Evolutionary conservation across 1,284 basidiomycete species (phyloP), one percentile per base, ranked within the genome.

Genomic region (Vanrija pseudolonga): DNA sequence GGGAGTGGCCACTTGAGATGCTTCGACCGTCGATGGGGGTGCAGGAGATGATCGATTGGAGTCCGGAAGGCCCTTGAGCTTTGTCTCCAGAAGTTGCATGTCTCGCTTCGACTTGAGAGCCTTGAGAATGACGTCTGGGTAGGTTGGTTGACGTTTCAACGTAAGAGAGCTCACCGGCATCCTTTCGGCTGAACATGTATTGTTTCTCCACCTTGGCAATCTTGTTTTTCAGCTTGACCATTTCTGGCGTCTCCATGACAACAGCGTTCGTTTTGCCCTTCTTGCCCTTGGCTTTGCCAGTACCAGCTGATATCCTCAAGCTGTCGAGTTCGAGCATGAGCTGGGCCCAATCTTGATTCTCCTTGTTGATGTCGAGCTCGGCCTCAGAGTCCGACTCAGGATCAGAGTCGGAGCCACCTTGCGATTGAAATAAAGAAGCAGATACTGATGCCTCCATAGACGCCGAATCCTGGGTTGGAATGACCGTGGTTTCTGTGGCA

Each of bases 151-250:
- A 11, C 24, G 14, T 19, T 3, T 20, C 6, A 32, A 4, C 1
- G 6, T 11, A 59, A 9, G 12, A 32, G 32, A 14, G 32, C 72
- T 45, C 26, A 76, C 76, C 74, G 0, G 76, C 89, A 55, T 88
- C 86, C 55, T 80, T 82, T 60, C 83, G 78, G 56, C 85, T 82
- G 65, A 92, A 93, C 61, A 92, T 81, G 64, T 91, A 90, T 65
- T 87, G 83, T 45, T 80, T 78, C 69, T 84, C 83, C 18, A 87
- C 68, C 32, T 77, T 76, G 26, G 79, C 73, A 26, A 92, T 77
- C 41, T 79, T 82, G 52, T 79, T 75, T 20, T 82, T 82, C 46
- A 92, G 71, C 4, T 68, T 69, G 20, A 76, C 70, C 51, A 82
- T 76, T 63, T 81, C 71, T 63, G 58, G 74, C 50, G 61, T 78